Conservation (phyloP, 306 rosid genomes). For the Dryas alaskensis region DNA sequence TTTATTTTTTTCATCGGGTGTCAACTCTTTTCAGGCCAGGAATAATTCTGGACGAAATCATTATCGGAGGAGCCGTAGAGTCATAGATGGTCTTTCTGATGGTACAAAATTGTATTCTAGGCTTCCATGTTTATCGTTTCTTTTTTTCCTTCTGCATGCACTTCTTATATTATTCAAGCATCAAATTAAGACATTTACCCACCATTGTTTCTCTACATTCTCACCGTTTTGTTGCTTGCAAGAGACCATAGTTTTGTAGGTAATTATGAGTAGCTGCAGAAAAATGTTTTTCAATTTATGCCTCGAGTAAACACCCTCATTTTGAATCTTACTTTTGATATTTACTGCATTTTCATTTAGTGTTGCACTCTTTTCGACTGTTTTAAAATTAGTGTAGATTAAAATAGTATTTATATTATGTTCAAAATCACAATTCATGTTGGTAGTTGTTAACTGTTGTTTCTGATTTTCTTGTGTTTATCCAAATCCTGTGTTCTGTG, state of each 20-base stretch:
- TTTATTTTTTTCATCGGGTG: not conserved
- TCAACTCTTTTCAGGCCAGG: not conserved
- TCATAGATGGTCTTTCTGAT: not conserved
- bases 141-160: too few species aligned
- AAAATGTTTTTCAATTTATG: not conserved
- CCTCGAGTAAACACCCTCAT: not conserved
- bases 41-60: slow-evolving; percentile 4
- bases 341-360: not conserved
- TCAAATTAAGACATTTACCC: not conserved
- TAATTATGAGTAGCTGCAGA: not conserved
- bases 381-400: not conserved
- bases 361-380: not conserved
- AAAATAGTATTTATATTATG: not conserved
- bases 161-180: not conserved
- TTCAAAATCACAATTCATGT: not conserved
- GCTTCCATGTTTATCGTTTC: not conserved
- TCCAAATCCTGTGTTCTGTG: not conserved
- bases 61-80: not conserved
- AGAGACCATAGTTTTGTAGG: not conserved
- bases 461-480: not conserved
- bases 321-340: not conserved
- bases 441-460: not conserved
- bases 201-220: not conserved
- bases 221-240: not conserved
- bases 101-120: not conserved